These are phyloP conservation scores for Geranium rotundifolium DNA, from an alignment of 345 rosid species.

Conservation along the genomic window DNA sequence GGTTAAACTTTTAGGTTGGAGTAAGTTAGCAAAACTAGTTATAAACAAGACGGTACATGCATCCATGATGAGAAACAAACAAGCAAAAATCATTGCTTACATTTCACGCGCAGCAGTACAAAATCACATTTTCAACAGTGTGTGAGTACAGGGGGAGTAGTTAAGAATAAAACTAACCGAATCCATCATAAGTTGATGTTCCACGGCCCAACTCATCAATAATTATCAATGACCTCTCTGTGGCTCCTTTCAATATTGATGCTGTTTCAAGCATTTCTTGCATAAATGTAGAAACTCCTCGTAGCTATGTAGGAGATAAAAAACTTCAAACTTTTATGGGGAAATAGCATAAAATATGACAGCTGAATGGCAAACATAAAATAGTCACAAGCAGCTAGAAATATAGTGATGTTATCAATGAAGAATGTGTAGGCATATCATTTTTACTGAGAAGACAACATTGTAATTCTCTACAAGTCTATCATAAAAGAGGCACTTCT, in stretches of 20 bases:
- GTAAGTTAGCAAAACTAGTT: no score
- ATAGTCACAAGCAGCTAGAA: background rate
- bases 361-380: background rate
- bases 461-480: no score
- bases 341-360: background rate
- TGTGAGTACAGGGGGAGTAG: background rate
- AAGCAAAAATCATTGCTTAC: no score
- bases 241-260: conserved; percentile 92
- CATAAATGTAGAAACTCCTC: conserved; percentile 97
- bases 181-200: conserved; percentile 97
- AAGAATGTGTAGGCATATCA: no score
- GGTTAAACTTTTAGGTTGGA: no score
- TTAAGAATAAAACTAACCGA: conserved; percentile 45
- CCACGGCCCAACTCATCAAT: conserved; percentile 98
- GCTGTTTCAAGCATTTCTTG: conserved; percentile 99
- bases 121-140: background rate
- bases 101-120: background rate
- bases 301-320: conserved; percentile 35
- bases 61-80: no score
- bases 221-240: conserved; percentile 73
- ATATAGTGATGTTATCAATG: background rate
- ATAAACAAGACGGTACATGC: no score
- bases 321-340: background rate
- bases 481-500: no score
- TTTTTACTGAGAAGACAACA: no score